Evolutionary conservation across 139 green algal species (phyloP), one percentile per base, ranked within the genome.

Genomic region (Picochlorum sp.): DNA sequence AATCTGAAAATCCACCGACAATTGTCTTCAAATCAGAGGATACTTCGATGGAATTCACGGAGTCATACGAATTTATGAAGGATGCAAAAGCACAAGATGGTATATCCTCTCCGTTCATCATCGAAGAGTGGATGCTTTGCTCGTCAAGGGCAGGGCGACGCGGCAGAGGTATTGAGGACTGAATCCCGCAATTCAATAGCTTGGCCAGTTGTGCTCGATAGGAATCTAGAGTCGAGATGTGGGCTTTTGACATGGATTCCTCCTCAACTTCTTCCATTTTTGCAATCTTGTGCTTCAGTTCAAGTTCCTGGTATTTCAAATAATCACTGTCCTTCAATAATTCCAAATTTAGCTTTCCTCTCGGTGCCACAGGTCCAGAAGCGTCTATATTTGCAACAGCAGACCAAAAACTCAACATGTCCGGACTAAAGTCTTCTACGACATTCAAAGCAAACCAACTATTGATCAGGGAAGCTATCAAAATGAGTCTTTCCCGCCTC

Each of bases 11-110:
- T 14, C 92, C 92, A 30, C 79, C 91, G 68, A 82, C 66, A n/a
- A 57, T 21, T 24, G 44, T 24, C 18, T 74, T 60, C 14, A 71
- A 83, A 66, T 94, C 81, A 6, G 38, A 34, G 9, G 82, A 76
- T 54, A 91, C 77, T 8, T 77, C 60, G 14, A 74, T 56, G 44
- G 67, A 75, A 60, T 79, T 90, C 11, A 94, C 76, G 2, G 69
- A 75, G 63, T 90, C 74, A 41, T 89, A 73, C 9, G 85, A 85
- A 82, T 97, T 96, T 55, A 88, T 69, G 52, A 96, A 92, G 4
- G 88, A 98, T 81, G 89, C 93, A 76, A 95, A 91, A 70, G 68
- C 80, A 55, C 77, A 78, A 3, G 84, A 94, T 15, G 92, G 92
- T 18, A 92, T 78, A 15, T 62, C 63, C 6, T 71, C 57, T 11